These are phyloP conservation scores for Colletotrichum tamarilloi DNA, from an alignment of 2,329 filamentous ascomycete genomes.

Conservation along the genomic window DNA sequence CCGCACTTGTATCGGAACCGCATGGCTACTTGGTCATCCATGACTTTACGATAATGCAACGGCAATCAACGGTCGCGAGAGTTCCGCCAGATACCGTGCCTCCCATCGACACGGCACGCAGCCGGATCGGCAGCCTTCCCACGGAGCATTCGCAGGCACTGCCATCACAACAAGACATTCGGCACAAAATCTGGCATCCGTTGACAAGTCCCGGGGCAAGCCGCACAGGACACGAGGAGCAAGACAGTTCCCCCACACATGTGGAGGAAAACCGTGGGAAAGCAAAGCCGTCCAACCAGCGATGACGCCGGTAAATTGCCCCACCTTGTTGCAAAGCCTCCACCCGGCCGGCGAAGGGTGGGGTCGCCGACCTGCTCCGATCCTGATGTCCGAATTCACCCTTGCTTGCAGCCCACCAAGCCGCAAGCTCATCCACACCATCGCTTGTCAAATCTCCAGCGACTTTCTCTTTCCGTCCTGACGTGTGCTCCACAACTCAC, in stretches of 20 bases:
- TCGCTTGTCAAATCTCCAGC: neutral
- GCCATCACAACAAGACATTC: neutral
- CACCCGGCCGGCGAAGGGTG: conserved; percentile 17
- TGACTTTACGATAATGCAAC: neutral
- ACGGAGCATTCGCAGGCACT: neutral
- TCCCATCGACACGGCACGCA: neutral
- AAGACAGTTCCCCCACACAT: neutral
- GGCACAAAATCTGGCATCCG: conserved; percentile 30
- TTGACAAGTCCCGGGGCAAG: neutral
- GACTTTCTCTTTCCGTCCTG: neutral
- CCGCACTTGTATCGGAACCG: conserved; percentile 4
- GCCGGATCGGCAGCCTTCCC: neutral
- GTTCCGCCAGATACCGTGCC: neutral
- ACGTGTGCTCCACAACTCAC: neutral
- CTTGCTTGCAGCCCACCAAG: conserved; percentile 21
- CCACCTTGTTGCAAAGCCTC: neutral
- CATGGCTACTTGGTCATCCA: neutral
- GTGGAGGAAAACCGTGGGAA: conserved; percentile 10
- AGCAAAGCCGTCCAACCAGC: conserved; percentile 10
- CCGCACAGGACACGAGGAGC: conserved; percentile 10
- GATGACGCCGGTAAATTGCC: neutral
- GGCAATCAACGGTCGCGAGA: neutral
- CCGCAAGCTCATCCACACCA: neutral
- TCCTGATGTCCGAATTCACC: conserved; percentile 28
- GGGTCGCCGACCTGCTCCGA: conserved; percentile 31